Evolutionary conservation across 2,329 filamentous ascomycete genomes (phyloP).

Genomic region (Fusarium ramigenum): DNA sequence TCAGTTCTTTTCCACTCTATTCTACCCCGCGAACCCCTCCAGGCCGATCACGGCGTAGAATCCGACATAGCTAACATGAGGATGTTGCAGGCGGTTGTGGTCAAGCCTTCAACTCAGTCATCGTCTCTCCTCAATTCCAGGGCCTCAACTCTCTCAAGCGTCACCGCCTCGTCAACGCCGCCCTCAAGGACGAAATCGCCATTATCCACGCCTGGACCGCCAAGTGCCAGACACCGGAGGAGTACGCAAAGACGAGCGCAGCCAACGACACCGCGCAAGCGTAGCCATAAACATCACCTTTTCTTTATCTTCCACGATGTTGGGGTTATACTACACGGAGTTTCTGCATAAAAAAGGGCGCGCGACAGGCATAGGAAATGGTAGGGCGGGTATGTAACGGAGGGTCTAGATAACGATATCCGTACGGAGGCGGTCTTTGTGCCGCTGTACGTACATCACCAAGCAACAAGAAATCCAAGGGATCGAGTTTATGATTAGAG

Average conservation of each 20-base stretch:
- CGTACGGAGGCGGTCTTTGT: slow-evolving; percentile 10
- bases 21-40: slow-evolving; percentile 22
- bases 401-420: slow-evolving; percentile 17
- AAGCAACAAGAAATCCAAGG: slow-evolving; percentile 11
- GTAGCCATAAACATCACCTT: background rate
- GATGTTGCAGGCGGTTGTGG: slow-evolving; percentile 64
- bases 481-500: slow-evolving; percentile 33
- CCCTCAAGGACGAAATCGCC: slow-evolving; percentile 87
- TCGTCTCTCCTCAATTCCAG: slow-evolving; percentile 73
- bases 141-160: slow-evolving; percentile 82
- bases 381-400: background rate
- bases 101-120: slow-evolving; percentile 67
- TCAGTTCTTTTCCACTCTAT: slow-evolving; percentile 53
- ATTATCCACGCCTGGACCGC: slow-evolving; percentile 95
- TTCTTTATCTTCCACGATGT: background rate
- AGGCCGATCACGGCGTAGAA: slow-evolving; percentile 12
- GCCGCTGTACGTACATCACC: slow-evolving; percentile 34
- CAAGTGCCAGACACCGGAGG: slow-evolving; percentile 90
- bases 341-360: slow-evolving; percentile 11
- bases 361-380: background rate
- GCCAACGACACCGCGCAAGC: slow-evolving; percentile 23
- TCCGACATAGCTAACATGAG: slow-evolving; percentile 6
- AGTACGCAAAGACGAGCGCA: slow-evolving; percentile 70
- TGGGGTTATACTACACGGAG: background rate
- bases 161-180: slow-evolving; percentile 85